Base-by-base conservation (phyloP, 106 monocot species). In the Alisma plantagoaquatica region DNA sequence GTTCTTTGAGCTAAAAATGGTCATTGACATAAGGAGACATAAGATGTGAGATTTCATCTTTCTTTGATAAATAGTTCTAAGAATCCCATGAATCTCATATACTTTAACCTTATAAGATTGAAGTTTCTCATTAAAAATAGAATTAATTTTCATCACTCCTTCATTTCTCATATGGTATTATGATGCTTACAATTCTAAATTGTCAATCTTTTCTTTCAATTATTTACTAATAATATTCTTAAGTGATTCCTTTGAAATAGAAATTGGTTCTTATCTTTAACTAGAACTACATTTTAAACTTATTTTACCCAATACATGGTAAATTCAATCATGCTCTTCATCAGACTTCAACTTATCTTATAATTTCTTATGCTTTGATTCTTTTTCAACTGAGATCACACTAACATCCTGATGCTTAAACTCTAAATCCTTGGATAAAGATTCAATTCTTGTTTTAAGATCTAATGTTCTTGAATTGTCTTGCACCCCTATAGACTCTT, bases 251-350 rank as follows among this genome's bases (percentile, higher is more conserved):
- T 73, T 35, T 41, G 33, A 60, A 10, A 21, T 57, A 45, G 73
- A 60, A 73, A 41, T 73, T 58, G 66, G 63, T 62, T 85, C 81
- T 90, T 70, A 23, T 64, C 49, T 62, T 76, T 73, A 9, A 81
- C 46, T 17, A 71, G 66, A 1, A 64, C 75, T 10, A 68, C 68
- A 33, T 70, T 65, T 66, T 81, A 72, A 46, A 54, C 59, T 61
- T 72, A 67, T 52, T 73, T 35, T 51, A 65, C 71, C 43, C 64
- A 67, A 49, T 30, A 23, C 69, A n/a, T 81, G 60, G 56, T 76
- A 60, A 27, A 61, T 41, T 41, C 44, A 18, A 9, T 41, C 45
- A 52, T 65, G 52, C 60, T 91, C 77, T 60, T 81, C 75, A 32
- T 72, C 67, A 33, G 33, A 43, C 30, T 60, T 62, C 45, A 81